Conservation (phyloP, 768 basidiomycete species). For the Coprinopsis cinerea region DNA sequence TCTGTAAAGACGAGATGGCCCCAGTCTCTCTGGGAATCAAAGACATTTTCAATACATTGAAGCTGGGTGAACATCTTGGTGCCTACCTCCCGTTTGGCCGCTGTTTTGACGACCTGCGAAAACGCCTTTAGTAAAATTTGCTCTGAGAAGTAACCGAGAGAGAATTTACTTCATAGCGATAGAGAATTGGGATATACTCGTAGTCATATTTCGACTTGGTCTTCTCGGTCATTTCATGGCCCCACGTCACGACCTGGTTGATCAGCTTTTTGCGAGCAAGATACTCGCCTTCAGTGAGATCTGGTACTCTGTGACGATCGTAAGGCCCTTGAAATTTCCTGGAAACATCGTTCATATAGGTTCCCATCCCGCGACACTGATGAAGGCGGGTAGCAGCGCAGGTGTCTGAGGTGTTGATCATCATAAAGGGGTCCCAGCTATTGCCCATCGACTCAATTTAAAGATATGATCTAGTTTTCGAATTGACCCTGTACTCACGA, state of each 20-base stretch:
- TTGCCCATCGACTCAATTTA: not conserved
- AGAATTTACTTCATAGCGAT: conserved; percentile 25
- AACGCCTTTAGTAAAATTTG: no score
- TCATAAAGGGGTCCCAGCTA: conserved; percentile 25
- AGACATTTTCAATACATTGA: not conserved
- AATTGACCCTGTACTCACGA: not conserved
- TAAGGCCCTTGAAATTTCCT: conserved; percentile 19
- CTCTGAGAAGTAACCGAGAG: not conserved
- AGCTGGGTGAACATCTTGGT: not conserved
- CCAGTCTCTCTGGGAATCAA: conserved; percentile 23
- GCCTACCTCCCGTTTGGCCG: conserved; percentile 22
- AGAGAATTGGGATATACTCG: conserved; percentile 26
- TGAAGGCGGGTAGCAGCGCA: conserved; percentile 24
- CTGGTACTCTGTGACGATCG: conserved; percentile 16
- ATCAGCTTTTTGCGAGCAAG: conserved; percentile 23
- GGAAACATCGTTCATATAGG: conserved; percentile 21
- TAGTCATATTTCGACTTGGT: not conserved
- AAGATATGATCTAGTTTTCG: not conserved
- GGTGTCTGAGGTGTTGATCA: conserved; percentile 23
- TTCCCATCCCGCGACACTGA: conserved; percentile 24
- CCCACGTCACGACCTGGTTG: conserved; percentile 19
- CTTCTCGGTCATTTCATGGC: conserved; percentile 3
- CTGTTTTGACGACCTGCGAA: conserved; percentile 19
- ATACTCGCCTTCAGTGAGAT: conserved; percentile 22
- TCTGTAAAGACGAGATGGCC: conserved; percentile 27